Evolutionary conservation across 306 rosid species (phyloP), one percentile per base, ranked within the genome.

Genomic region (Quercus ilex): DNA sequence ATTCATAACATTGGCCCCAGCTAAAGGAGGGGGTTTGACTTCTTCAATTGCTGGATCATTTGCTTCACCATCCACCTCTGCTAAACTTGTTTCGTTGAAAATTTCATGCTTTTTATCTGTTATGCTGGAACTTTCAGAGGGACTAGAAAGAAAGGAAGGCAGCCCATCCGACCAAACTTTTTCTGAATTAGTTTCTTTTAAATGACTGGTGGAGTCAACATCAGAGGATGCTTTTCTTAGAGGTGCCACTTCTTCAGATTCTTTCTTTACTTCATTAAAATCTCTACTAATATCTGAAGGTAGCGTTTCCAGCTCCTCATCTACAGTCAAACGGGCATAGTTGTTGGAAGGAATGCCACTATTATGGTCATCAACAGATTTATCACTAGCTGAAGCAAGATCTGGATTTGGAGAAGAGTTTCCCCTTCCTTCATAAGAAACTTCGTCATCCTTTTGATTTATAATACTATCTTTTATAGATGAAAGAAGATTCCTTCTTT

Each of bases 1-100:
- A 80, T 95, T 95, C 98, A 95, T 93, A 74, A 87, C 97, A 79
- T 95, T 95, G 21, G 73, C 78, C 78, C 97, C 98, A 65, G 99
- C 98, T 93, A 95, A 82, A 15, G 98, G 97, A 74, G 92, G 91
- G 49, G 87, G 77, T 6, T 89, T 86, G 65, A 71, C 86, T 30
- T 63, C 82, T 77, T 79, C 91, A 3, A 28, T 74, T 59, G 55
- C 79, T 73, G 73, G 65, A 77, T 74, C 78, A 10, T 71, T 38
- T 43, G 76, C 78, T 71, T 69, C 86, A 73, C 33, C 25, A 71
- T 79, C 67, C 56, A 72, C 79, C 76, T 78, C 85, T 26, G 6
- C 49, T 74, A 43, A 51, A 83, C 57, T 80, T 69, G 87, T 38
- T 38, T 86, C 89, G 17, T 25, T 76, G 52, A 13, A 20, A 25